Evolutionary conservation across 169 alveolate genomes (phyloP).

Genomic region (Eimeria praecox): DNA sequence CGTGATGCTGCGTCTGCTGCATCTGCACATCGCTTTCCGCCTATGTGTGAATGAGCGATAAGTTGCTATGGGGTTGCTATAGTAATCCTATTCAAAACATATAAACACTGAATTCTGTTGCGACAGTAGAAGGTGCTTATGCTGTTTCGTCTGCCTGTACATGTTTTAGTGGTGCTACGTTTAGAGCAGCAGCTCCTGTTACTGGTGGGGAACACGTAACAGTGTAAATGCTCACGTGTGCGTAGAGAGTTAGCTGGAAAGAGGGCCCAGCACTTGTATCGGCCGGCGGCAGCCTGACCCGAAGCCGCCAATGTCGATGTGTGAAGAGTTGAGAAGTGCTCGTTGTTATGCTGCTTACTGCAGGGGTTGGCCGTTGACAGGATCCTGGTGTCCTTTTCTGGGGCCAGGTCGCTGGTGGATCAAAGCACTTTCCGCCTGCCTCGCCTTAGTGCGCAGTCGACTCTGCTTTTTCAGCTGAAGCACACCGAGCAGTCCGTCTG

Average conservation of each 20-base stretch:
- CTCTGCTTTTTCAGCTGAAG: slow-evolving; percentile 83
- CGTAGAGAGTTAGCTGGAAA: background rate
- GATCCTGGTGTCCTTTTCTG: slow-evolving; percentile 85
- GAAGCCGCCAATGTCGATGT: background rate
- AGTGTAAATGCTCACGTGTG: background rate
- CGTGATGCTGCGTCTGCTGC: background rate
- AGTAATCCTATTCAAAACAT: background rate
- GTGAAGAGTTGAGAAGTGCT: background rate
- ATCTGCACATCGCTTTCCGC: background rate
- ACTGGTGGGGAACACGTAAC: background rate
- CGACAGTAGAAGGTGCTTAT: background rate
- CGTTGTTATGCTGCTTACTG: background rate
- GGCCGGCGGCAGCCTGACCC: background rate
- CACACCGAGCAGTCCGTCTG: slow-evolving; percentile 82
- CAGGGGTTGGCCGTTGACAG: slow-evolving; percentile 83
- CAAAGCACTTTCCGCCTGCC: slow-evolving; percentile 86
- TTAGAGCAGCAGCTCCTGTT: background rate
- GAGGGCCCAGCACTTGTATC: background rate
- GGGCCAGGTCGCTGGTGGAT: slow-evolving; percentile 84
- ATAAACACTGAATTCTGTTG: background rate
- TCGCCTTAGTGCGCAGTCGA: slow-evolving; percentile 82
- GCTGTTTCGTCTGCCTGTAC: background rate
- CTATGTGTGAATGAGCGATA: background rate
- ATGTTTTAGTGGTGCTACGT: background rate
- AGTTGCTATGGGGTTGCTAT: background rate